Conservation (phyloP, 441 rosid genomes). For the Euphorbia corollata region DNA sequence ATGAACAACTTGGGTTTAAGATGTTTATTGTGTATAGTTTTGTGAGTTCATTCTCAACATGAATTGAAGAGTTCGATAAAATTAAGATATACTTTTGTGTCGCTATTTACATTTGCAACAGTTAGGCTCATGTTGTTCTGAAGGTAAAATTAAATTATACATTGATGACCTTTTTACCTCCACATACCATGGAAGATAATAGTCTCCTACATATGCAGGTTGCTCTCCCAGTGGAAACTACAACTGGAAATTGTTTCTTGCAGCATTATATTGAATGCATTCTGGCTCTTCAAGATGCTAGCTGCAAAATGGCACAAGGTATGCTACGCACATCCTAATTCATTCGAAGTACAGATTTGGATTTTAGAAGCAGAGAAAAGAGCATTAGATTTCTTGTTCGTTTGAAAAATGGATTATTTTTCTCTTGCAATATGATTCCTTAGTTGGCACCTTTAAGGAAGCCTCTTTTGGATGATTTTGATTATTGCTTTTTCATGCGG, state of each 20-base stretch:
- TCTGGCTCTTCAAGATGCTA: conserved; percentile 86
- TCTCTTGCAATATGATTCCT: background rate
- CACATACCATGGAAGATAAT: background rate
- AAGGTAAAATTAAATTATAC: background rate
- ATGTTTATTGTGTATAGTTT: background rate
- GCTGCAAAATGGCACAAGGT: conserved; percentile 58
- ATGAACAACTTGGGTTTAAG: background rate
- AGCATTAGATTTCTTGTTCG: background rate
- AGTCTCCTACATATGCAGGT: conserved; percentile 38
- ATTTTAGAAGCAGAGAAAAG: background rate
- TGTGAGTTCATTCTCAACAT: background rate
- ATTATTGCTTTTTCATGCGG: background rate
- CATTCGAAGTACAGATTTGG: background rate
- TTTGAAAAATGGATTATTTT: background rate
- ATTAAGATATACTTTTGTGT: background rate
- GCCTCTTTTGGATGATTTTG: background rate
- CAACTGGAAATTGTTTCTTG: conserved; percentile 77
- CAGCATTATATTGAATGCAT: conserved; percentile 71
- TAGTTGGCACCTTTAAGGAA: too few relatives aligned
- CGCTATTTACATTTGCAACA: background rate
- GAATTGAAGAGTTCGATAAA: background rate
- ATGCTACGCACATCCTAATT: conserved; percentile 23
- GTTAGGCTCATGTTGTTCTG: background rate
- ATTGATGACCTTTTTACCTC: background rate
- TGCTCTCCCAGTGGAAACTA: conserved; percentile 91